Percentiles rank a stretch among this genome's conserved stretches.
These are phyloP conservation scores for Lotus japonicus DNA, from an alignment of 306 rosid species.

Conservation along the genomic window DNA sequence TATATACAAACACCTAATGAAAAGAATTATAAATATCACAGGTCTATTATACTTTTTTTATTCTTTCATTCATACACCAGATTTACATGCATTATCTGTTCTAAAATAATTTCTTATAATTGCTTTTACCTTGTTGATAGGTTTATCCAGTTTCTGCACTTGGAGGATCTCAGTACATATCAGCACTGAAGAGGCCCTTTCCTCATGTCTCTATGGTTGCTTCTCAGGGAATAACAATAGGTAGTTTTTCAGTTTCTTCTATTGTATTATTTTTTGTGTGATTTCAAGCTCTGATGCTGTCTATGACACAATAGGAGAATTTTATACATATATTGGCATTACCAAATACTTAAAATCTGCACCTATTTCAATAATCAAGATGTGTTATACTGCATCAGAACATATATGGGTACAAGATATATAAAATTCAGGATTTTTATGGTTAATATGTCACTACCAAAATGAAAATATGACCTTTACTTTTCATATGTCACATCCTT, in stretches of 20 bases:
- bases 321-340: not conserved
- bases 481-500: not conserved
- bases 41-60: not conserved
- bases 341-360: not conserved
- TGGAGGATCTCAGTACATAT: conserved; percentile 65
- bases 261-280: not conserved
- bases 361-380: not conserved
- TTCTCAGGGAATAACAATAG: conserved; percentile 79
- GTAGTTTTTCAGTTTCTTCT: conserved; percentile 34
- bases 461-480: not conserved
- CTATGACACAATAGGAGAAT: not conserved
- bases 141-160: conserved; percentile 87
- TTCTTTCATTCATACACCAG: not conserved
- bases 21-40: not conserved
- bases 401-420: not conserved
- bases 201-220: conserved; percentile 78
- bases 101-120: not conserved
- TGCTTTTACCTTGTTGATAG: conserved; percentile 37
- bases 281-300: not conserved
- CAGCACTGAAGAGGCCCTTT: conserved; percentile 82
- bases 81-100: conserved; percentile 13
- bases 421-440: not conserved
- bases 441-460: not conserved
- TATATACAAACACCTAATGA: not conserved
- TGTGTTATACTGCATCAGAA: not conserved